Percentiles rank a stretch among this genome's conserved stretches.
Conservation (phyloP, 345 rosid species). For the Leavenworthia alabamica region DNA sequence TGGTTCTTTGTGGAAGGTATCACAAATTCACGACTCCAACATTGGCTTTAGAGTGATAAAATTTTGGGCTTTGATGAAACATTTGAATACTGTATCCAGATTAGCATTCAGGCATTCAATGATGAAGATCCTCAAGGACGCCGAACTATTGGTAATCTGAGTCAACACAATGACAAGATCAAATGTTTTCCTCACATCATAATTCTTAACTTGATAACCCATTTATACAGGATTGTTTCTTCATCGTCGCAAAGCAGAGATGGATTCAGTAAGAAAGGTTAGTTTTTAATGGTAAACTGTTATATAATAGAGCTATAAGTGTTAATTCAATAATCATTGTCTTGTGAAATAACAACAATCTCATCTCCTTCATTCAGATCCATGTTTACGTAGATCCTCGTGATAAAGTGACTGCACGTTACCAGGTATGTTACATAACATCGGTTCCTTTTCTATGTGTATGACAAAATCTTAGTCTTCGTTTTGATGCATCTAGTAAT, state of each 20-base stretch:
- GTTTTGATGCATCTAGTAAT: not conserved
- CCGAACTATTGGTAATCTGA: slow-evolving; percentile 67
- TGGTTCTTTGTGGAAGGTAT: slow-evolving; percentile 98
- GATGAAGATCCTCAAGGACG: slow-evolving; percentile 99
- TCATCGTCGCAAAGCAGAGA: slow-evolving; percentile 89
- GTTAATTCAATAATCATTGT: not conserved
- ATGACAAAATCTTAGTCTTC: not conserved
- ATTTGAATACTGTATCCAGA: slow-evolving; percentile 39
- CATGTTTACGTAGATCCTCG: slow-evolving; percentile 78
- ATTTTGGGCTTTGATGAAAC: slow-evolving; percentile 14
- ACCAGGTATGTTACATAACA: slow-evolving; percentile 51
- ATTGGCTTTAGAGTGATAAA: not conserved
- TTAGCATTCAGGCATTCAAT: slow-evolving; percentile 88
- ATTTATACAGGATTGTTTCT: slow-evolving; percentile 74
- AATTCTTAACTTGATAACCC: not conserved
- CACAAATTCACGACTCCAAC: slow-evolving; percentile 2
- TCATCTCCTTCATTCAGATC: slow-evolving; percentile 41
- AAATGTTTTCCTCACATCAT: not conserved
- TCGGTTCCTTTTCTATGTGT: not conserved
- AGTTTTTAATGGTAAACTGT: not conserved
- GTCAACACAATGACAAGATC: not conserved
- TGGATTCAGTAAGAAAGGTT: slow-evolving; percentile 73
- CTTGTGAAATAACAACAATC: not conserved
- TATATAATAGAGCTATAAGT: not conserved
- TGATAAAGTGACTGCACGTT: slow-evolving; percentile 91